phyloP scores from a whole-genome alignment of 2,329 filamentous ascomycete species.

The Aspergillus fumigatus region DNA sequence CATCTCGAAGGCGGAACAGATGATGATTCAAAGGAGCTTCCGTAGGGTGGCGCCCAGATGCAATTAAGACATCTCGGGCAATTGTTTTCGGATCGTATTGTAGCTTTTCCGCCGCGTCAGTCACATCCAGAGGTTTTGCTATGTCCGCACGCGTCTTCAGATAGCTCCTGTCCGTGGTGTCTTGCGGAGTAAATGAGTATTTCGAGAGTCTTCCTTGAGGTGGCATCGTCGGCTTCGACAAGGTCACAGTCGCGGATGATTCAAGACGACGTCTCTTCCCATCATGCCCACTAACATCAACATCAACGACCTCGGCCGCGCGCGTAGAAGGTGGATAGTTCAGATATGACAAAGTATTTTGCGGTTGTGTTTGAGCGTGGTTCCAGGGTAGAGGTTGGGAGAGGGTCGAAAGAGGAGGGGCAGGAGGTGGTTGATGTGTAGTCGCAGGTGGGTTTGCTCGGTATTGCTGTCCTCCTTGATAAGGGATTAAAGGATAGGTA shows the following conservation, averaged over 20 bases:
- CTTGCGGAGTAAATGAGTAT: constrained; percentile 7
- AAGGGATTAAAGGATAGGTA: not conserved
- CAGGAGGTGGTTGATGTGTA: not conserved
- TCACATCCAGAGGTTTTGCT: constrained; percentile 41
- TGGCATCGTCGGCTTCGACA: not conserved
- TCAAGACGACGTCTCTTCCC: constrained; percentile 13
- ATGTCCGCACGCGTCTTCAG: constrained; percentile 32
- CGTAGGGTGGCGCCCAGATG: constrained; percentile 57
- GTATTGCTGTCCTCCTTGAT: not conserved
- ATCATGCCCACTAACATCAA: not conserved
- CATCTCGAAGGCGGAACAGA: constrained; percentile 45
- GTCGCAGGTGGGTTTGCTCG: not conserved
- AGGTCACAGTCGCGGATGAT: not conserved
- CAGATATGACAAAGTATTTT: not conserved
- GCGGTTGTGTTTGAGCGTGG: not conserved
- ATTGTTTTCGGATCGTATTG: constrained; percentile 59
- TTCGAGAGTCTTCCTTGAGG: constrained; percentile 3
- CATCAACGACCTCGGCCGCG: not conserved
- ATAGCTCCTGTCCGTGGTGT: constrained; percentile 12
- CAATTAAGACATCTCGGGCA: constrained; percentile 59
- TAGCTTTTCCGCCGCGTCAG: constrained; percentile 40
- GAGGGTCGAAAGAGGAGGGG: not conserved
- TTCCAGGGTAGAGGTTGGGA: not conserved
- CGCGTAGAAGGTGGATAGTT: not conserved
- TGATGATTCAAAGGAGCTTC: constrained; percentile 58